phyloP scores from a whole-genome alignment of 2,329 filamentous ascomycete species.

The Lomentospora prolificans region DNA sequence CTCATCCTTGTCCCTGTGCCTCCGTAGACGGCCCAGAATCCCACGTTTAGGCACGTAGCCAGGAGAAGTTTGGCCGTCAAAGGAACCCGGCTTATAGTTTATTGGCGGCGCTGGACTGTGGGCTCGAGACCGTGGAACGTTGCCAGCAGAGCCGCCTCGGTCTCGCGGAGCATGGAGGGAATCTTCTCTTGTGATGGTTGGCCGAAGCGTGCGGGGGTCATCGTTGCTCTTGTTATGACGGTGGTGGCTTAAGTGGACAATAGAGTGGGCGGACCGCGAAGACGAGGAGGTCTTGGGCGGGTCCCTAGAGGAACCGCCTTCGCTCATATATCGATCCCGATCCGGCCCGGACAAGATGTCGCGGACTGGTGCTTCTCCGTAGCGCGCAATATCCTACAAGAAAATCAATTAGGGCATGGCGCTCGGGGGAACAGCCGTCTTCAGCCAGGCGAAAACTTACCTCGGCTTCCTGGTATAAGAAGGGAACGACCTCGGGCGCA shows the following conservation, averaged over 20 bases:
- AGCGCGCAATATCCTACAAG: constrained; percentile 61
- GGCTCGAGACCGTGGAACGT: constrained; percentile 48
- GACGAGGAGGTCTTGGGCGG: constrained; percentile 55
- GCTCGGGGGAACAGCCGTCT: no score
- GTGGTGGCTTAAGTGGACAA: constrained; percentile 55
- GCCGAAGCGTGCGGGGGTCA: constrained; percentile 55
- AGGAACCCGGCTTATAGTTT: constrained; percentile 39
- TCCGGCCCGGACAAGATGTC: constrained; percentile 60
- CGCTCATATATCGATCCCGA: constrained; percentile 53
- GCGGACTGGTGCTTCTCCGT: constrained; percentile 68
- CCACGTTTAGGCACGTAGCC: constrained; percentile 41
- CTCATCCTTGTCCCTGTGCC: constrained; percentile 47
- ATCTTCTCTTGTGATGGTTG: constrained; percentile 71
- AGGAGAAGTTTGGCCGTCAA: constrained; percentile 50
- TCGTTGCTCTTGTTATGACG: constrained; percentile 64
- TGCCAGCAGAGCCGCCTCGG: constrained; percentile 35
- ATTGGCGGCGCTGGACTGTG: constrained; percentile 67
- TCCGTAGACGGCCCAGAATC: constrained; percentile 38
- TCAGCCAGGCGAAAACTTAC: constrained; percentile 36
- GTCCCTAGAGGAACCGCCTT: constrained; percentile 30
- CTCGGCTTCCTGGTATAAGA: constrained; percentile 81
- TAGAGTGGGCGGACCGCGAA: constrained; percentile 46
- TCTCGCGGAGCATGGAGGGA: constrained; percentile 43
- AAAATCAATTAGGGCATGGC: no score
- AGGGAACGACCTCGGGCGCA: constrained; percentile 92